Conservation (phyloP, 1,139 yeast genomes). For the Candida sanyaensis region DNA sequence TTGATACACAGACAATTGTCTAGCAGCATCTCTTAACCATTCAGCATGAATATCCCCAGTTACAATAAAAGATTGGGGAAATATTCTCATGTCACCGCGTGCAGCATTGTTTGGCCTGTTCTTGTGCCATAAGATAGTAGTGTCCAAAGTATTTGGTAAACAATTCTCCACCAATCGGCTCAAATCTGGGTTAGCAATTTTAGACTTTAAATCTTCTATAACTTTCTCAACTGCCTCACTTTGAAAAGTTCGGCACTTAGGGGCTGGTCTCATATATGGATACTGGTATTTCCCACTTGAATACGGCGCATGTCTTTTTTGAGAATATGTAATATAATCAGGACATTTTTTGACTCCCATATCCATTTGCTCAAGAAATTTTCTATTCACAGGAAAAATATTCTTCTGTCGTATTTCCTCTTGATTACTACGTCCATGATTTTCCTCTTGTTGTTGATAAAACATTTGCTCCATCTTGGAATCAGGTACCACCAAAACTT, state of each 20-base stretch:
- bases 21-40: slow-evolving; percentile 84
- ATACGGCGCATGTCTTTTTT: slow-evolving; percentile 48
- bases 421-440: not conserved
- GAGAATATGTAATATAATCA: slow-evolving; percentile 43
- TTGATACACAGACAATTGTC: slow-evolving; percentile 79
- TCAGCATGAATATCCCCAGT: slow-evolving; percentile 93
- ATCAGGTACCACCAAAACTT: not conserved
- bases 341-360: slow-evolving; percentile 31
- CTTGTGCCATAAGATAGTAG: slow-evolving; percentile 77
- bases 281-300: slow-evolving; percentile 49
- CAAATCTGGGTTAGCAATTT: slow-evolving; percentile 62
- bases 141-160: slow-evolving; percentile 85
- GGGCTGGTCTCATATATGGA: slow-evolving; percentile 78
- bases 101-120: slow-evolving; percentile 12
- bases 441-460: not conserved
- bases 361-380: slow-evolving; percentile 19
- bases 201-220: slow-evolving; percentile 51
- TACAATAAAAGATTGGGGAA: slow-evolving; percentile 59
- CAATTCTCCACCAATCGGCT: slow-evolving; percentile 79
- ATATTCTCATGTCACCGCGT: not conserved
- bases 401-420: not conserved
- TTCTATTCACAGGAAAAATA: slow-evolving; percentile 5
- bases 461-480: not conserved
- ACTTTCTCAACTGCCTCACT: slow-evolving; percentile 66
- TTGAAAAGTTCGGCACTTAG: slow-evolving; percentile 69